A percentile compares a stretch with the other conserved stretches of the same genome.
These are phyloP conservation scores for Canavalia gladiata DNA, from an alignment of 306 rosid genomes.

Conservation along the genomic window DNA sequence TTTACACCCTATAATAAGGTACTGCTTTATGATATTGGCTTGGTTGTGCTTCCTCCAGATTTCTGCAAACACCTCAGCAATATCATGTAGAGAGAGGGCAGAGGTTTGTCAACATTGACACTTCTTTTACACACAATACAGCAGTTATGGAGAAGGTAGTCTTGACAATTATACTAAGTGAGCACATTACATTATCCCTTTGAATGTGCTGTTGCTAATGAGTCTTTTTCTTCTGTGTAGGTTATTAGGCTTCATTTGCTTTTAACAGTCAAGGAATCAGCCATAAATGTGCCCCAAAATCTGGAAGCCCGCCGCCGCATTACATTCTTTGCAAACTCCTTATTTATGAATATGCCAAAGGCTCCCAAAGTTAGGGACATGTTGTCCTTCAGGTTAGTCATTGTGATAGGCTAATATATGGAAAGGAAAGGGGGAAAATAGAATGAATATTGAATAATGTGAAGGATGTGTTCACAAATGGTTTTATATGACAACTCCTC, in stretches of 20 bases:
- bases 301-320: slow-evolving; percentile 98
- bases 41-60: slow-evolving; percentile 60
- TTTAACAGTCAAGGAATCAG: slow-evolving; percentile 95
- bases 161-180: slow-evolving; percentile 1
- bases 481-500: slow-evolving; percentile 2
- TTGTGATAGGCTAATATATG: slow-evolving; percentile 20
- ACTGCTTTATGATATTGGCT: slow-evolving; percentile 41
- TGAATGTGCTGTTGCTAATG: slow-evolving; percentile 45
- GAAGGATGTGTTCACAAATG: slow-evolving; percentile 3
- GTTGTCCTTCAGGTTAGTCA: slow-evolving; percentile 93
- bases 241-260: slow-evolving; percentile 90
- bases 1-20: slow-evolving; percentile 24
- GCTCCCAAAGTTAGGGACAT: slow-evolving; percentile 93
- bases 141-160: slow-evolving; percentile 87
- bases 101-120: slow-evolving; percentile 73
- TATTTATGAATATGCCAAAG: slow-evolving; percentile 92
- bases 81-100: slow-evolving; percentile 53
- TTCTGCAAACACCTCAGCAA: slow-evolving; percentile 52
- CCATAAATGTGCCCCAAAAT: slow-evolving; percentile 95
- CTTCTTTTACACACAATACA: slow-evolving; percentile 33
- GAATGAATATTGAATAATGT: slow-evolving; percentile 17
- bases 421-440: slow-evolving; percentile 3
- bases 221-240: slow-evolving; percentile 58
- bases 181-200: slow-evolving; percentile 23
- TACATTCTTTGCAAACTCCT: slow-evolving; percentile 97